Conservation (phyloP, 176 grass and related monocot genomes). For the Musa acuminata region DNA sequence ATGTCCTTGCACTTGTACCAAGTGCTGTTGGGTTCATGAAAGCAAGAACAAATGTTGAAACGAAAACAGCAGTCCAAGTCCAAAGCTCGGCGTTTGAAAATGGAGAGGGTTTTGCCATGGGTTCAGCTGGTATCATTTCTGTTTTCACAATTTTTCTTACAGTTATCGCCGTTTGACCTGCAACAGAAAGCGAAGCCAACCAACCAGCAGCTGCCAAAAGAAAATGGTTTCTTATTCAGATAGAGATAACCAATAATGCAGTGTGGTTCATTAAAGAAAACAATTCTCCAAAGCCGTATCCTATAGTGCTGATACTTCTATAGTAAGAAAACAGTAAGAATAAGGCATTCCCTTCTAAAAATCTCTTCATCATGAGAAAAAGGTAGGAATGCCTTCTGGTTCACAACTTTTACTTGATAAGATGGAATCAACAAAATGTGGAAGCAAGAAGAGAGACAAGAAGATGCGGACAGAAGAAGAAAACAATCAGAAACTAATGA, state of each 20-base stretch:
- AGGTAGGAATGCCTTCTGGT: neutral
- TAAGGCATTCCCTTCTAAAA: neutral
- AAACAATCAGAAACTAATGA: no score
- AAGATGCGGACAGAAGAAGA: neutral
- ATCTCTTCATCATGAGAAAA: neutral
- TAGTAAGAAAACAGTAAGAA: neutral
- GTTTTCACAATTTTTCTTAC: constrained; percentile 75
- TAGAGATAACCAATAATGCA: neutral
- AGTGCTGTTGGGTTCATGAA: constrained; percentile 39
- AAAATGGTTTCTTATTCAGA: constrained; percentile 3
- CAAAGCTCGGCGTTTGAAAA: constrained; percentile 44
- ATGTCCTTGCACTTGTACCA: constrained; percentile 65
- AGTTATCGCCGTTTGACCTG: constrained; percentile 59
- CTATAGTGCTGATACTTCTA: neutral
- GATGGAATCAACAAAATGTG: neutral
- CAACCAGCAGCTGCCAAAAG: constrained; percentile 54
- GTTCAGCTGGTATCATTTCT: constrained; percentile 68
- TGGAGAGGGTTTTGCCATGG: constrained; percentile 62
- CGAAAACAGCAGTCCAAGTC: constrained; percentile 50
- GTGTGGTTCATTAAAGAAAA: neutral
- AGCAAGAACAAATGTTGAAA: constrained; percentile 47
- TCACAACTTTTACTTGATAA: neutral
- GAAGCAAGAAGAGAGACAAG: neutral
- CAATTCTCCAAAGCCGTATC: neutral
- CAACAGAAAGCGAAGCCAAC: constrained; percentile 61